phyloP scores from a whole-genome alignment of 805 yeast genomes.

The Citeromyces nyonsensis region DNA sequence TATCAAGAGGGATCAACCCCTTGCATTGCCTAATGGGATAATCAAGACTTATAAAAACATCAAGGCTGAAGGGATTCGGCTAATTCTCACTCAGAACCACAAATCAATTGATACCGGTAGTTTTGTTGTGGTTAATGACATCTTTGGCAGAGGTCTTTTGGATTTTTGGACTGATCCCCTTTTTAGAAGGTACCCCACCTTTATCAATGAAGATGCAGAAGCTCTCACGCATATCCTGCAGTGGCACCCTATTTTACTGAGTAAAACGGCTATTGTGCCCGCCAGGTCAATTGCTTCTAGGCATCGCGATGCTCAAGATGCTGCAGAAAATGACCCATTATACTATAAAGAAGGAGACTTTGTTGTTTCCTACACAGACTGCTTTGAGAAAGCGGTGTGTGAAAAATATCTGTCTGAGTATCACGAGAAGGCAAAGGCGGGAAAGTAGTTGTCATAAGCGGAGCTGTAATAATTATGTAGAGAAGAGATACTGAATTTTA shows the following conservation, averaged over 20 bases:
- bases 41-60: conserved; percentile 54
- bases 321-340: conserved; percentile 24
- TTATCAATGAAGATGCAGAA: conserved; percentile 41
- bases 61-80: conserved; percentile 33
- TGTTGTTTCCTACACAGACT: conserved; percentile 44
- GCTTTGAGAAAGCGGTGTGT: conserved; percentile 35
- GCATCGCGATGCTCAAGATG: conserved; percentile 13
- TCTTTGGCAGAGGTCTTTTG: conserved; percentile 49
- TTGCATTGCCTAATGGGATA: conserved; percentile 52
- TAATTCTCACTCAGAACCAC: conserved; percentile 59
- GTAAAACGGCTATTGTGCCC: conserved; percentile 61
- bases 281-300: conserved; percentile 36
- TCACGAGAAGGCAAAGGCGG: conserved; percentile 11
- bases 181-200: conserved; percentile 48
- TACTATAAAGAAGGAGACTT: conserved; percentile 54
- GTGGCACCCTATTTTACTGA: conserved; percentile 82
- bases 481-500: too few species aligned
- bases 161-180: conserved; percentile 72
- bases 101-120: conserved; percentile 52
- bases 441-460: too few species aligned
- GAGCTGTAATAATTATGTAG: too few species aligned
- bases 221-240: conserved; percentile 79
- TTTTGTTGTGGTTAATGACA: conserved; percentile 54
- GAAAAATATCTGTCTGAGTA: conserved; percentile 26
- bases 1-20: conserved; percentile 55